Conservation (phyloP, 345 rosid genomes). For the Eucalyptus dawsonii region DNA sequence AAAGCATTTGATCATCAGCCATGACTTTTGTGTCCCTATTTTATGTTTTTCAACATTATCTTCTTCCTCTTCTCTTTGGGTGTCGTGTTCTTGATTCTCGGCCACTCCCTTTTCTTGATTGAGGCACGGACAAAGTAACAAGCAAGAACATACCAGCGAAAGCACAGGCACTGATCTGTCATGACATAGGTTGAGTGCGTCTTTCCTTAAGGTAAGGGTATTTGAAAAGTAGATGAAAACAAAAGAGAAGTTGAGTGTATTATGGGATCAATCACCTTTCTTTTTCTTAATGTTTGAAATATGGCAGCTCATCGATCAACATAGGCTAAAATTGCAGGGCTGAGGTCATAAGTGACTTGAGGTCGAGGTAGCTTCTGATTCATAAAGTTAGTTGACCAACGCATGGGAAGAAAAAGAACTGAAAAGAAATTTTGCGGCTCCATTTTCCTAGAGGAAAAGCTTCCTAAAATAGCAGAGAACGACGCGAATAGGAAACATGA, state of each 20-base stretch:
- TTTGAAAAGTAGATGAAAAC: neutral
- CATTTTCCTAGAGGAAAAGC: neutral
- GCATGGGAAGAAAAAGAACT: neutral
- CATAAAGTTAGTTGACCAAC: neutral
- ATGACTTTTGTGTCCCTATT: neutral
- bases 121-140: neutral
- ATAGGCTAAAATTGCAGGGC: neutral
- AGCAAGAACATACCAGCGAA: neutral
- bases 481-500: neutral
- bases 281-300: neutral
- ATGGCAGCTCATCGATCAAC: neutral
- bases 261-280: neutral
- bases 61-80: neutral
- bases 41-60: neutral
- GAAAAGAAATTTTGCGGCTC: neutral
- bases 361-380: neutral
- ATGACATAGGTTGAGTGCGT: neutral
- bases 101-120: neutral
- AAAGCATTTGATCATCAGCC: neutral
- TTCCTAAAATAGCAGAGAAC: neutral
- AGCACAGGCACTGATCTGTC: neutral
- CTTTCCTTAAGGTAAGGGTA: neutral
- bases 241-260: neutral
- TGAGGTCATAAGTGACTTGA: neutral
- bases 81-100: neutral